Conservation (phyloP, 108 stramenopile genomes). For the Schizochytrium sp. region DNA sequence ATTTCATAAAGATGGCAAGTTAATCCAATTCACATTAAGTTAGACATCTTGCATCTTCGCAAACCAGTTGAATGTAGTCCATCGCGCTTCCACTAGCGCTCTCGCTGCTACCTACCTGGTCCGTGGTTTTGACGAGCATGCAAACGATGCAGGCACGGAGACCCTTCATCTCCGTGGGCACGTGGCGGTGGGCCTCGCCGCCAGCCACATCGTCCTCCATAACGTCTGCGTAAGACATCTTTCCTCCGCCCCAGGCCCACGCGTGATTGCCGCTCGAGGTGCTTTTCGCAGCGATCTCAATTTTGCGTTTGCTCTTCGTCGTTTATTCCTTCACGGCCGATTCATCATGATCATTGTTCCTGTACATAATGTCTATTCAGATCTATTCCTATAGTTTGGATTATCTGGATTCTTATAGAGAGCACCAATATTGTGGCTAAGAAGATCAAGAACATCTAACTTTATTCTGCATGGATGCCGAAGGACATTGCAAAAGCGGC, state of each 20-base stretch:
- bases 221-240: not conserved
- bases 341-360: too few relatives aligned
- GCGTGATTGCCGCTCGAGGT: not conserved
- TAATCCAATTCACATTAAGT: not conserved
- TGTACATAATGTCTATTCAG: too few relatives aligned
- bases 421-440: too few relatives aligned
- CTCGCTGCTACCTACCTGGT: conserved; percentile 43
- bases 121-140: conserved; percentile 55
- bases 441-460: too few relatives aligned
- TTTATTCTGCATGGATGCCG: too few relatives aligned
- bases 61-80: not conserved
- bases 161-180: conserved; percentile 61
- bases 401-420: too few relatives aligned
- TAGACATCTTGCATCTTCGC: not conserved
- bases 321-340: too few relatives aligned
- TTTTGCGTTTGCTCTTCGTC: too few relatives aligned
- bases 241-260: not conserved
- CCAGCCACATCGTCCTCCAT: conserved; percentile 36
- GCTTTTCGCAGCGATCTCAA: not conserved
- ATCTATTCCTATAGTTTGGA: too few relatives aligned
- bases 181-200: conserved; percentile 1
- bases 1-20: too few relatives aligned
- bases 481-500: too few relatives aligned
- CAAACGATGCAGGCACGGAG: conserved; percentile 62
- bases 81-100: conserved; percentile 25